Percentiles rank a stretch among this genome's conserved stretches.
These are phyloP conservation scores for Penicillium brasilianum DNA, from an alignment of 2,329 filamentous ascomycete species.

Conservation along the genomic window DNA sequence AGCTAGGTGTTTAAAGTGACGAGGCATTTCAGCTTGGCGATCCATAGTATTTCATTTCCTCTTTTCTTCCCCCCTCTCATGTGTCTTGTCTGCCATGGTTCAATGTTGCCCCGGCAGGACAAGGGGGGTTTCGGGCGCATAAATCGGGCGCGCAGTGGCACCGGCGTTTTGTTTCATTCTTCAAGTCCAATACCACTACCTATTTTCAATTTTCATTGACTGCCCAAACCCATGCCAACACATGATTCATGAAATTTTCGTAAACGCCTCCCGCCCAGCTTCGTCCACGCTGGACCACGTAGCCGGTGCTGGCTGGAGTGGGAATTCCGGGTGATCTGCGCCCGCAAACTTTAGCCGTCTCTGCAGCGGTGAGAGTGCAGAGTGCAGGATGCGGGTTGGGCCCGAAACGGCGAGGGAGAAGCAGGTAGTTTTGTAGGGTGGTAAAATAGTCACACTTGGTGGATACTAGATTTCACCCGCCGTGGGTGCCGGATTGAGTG, in stretches of 20 bases:
- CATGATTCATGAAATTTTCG: background rate
- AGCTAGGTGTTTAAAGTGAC: constrained; percentile 31
- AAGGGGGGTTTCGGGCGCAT: constrained; percentile 30
- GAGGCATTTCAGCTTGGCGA: background rate
- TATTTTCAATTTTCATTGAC: constrained; percentile 12
- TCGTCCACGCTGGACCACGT: constrained; percentile 21
- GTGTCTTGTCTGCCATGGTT: background rate
- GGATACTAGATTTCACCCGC: background rate
- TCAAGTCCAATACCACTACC: constrained; percentile 6
- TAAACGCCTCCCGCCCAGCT: too few species aligned
- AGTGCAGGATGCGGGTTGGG: constrained; percentile 14
- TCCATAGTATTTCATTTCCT: background rate
- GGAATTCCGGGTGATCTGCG: constrained; percentile 21
- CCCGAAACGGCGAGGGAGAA: constrained; percentile 9
- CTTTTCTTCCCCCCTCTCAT: constrained; percentile 1
- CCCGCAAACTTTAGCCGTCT: background rate
- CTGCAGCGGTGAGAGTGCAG: constrained; percentile 19
- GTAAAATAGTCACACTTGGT: background rate
- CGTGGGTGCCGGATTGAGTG: background rate
- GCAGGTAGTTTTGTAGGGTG: background rate
- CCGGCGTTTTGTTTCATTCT: constrained; percentile 19
- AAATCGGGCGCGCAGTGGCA: constrained; percentile 22
- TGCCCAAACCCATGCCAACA: background rate
- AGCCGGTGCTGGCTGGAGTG: constrained; percentile 12
- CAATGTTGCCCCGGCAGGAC: constrained; percentile 22